Base-by-base conservation (phyloP, 2,329 filamentous ascomycete genomes). In the Clarireedia homoeocarpa region DNA sequence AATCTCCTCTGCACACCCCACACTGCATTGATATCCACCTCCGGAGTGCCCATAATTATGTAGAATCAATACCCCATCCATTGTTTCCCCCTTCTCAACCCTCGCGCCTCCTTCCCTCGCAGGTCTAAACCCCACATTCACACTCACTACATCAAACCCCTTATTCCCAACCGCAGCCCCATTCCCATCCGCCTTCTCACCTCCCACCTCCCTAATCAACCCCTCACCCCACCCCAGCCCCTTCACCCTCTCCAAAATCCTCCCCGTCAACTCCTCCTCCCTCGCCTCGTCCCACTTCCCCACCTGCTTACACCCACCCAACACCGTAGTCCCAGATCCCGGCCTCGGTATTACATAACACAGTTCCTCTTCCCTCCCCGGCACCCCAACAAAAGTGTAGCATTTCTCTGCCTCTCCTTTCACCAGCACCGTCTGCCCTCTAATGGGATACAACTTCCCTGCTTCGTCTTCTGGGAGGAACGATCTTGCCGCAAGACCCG, bases 31-130 rank as follows among this genome's bases (percentile, higher is more conserved):
- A 64, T 68, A 74, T 50, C 75, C 75, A 47, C 69, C 74, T 2
- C 74, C 74, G 36, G 69, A 71, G 71, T 77, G 73, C 7, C 75
- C 75, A 71, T 77, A 77, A 51, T 70, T 67, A 70, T 77, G 75
- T 40, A 76, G 67, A 3, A 76, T 65, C 53, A 60, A 63, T 60
- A 61, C 59, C 2, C 61, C 66, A 9, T 68, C 64, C 5, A 57
- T 17, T 7, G 62, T 63, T 58, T 59, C 50, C 17, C 24, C 30
- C 14, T n/a, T 30, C 45, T 47, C 74, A n/a, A 75, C 64, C 61
- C 74, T 72, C 51, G 69, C 63, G 3, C 74, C 74, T 10, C 64
- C 5, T 48, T 59, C 26, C n/a, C 59, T 55, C 39, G 53, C 59
- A 4, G 59, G 59, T 30, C 59, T 50, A 24, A 57, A 61, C 3